These are phyloP conservation scores for Chamaenerion angustifolium DNA, from an alignment of 345 rosid species.

Conservation along the genomic window DNA sequence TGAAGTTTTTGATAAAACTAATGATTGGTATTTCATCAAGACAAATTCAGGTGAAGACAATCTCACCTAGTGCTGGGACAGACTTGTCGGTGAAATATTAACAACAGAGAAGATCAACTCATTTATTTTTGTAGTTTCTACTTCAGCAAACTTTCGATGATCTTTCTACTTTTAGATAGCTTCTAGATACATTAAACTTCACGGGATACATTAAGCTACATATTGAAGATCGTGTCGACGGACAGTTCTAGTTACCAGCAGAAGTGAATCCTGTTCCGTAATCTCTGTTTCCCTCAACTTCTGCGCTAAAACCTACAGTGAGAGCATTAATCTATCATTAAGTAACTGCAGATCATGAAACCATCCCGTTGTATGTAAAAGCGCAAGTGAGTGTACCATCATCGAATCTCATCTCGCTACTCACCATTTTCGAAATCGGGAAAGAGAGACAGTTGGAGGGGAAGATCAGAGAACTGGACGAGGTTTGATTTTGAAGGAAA, in stretches of 20 bases:
- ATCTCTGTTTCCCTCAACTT: slow-evolving; percentile 84
- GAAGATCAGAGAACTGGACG: too few relatives aligned
- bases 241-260: slow-evolving; percentile 39
- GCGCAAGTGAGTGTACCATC: too few relatives aligned
- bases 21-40: neutral
- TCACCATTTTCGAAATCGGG: too few relatives aligned
- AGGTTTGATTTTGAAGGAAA: too few relatives aligned
- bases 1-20: slow-evolving; percentile 2
- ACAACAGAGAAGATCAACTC: too few relatives aligned
- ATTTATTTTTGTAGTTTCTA: too few relatives aligned
- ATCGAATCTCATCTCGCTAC: too few relatives aligned
- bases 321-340: neutral
- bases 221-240: neutral
- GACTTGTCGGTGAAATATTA: slow-evolving; percentile 87
- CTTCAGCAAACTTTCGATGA: too few relatives aligned
- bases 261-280: slow-evolving; percentile 97
- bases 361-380: too few relatives aligned
- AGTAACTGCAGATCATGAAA: too few relatives aligned
- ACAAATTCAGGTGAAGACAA: neutral
- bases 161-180: too few relatives aligned
- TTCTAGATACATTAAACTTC: neutral
- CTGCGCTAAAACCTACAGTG: slow-evolving; percentile 61
- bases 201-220: neutral
- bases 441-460: too few relatives aligned
- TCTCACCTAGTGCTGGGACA: slow-evolving; percentile 84